A percentile compares a stretch with the other conserved stretches of the same genome.
phyloP scores from a whole-genome alignment of 345 rosid genomes.

The Arabis hirsuta region DNA sequence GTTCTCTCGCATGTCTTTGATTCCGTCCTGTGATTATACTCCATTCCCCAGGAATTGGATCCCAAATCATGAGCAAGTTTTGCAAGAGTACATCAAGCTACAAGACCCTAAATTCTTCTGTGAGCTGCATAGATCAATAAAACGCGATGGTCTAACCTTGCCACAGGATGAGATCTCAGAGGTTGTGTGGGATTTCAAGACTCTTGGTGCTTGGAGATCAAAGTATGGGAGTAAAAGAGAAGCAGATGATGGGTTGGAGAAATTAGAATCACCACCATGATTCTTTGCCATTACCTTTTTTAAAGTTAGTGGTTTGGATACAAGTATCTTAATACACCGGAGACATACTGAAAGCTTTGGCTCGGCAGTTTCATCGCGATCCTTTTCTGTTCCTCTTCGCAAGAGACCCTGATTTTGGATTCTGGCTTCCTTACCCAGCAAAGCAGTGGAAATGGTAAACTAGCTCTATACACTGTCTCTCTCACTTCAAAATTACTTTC shows the following conservation, averaged over 20 bases:
- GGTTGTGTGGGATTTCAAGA: slow-evolving; percentile 88
- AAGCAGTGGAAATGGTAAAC: slow-evolving; percentile 30
- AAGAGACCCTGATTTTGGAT: background rate
- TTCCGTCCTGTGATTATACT: slow-evolving; percentile 94
- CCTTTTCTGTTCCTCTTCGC: background rate
- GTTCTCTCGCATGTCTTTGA: slow-evolving; percentile 86
- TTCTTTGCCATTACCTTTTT: background rate
- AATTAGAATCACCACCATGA: slow-evolving; percentile 33
- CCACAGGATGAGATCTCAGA: slow-evolving; percentile 94
- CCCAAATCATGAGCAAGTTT: slow-evolving; percentile 79
- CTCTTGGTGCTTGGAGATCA: slow-evolving; percentile 70
- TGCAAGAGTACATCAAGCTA: slow-evolving; percentile 76
- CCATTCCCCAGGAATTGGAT: slow-evolving; percentile 90
- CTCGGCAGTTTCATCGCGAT: background rate
- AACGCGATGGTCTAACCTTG: slow-evolving; percentile 58
- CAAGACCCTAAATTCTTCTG: slow-evolving; percentile 88
- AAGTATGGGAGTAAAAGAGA: slow-evolving; percentile 45
- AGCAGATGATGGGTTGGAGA: slow-evolving; percentile 39
- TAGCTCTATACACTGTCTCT: slow-evolving; percentile 8
- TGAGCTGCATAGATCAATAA: slow-evolving; percentile 67
- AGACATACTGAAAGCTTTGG: slow-evolving; percentile 13
- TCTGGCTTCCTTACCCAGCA: slow-evolving; percentile 8
- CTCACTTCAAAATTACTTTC: background rate
- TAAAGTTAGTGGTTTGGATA: background rate
- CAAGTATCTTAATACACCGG: slow-evolving; percentile 23